Percentiles rank a stretch among this genome's conserved stretches.
These are phyloP conservation scores for Metschnikowia cubensis DNA, from an alignment of 805 yeast species.

Conservation along the genomic window DNA sequence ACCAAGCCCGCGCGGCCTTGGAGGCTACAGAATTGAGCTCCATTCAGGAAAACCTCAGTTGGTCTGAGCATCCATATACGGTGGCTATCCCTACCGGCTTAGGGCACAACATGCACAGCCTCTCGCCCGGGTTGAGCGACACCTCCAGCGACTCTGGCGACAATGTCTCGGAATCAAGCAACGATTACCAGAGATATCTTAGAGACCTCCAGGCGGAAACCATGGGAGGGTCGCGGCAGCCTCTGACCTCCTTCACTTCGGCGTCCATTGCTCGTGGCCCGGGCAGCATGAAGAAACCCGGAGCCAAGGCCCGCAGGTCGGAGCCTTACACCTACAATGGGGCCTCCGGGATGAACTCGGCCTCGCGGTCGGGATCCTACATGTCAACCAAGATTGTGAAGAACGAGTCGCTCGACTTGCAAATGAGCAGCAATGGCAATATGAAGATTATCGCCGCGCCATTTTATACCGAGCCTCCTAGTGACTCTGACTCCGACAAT, in stretches of 20 bases:
- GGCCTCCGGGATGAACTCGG: constrained; percentile 3
- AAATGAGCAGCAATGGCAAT: constrained; percentile 11
- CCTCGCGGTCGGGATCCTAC: constrained; percentile 9
- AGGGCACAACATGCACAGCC: constrained; percentile 5
- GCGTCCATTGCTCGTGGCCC: constrained; percentile 15
- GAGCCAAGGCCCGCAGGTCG: constrained; percentile 5
- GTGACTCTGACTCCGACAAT: constrained; percentile 24
- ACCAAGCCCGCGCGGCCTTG: background rate
- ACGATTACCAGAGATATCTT: constrained; percentile 22
- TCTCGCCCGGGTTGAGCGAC: constrained; percentile 10
- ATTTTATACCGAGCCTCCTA: constrained; percentile 37
- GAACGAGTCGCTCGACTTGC: constrained; percentile 11
- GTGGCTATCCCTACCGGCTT: background rate
- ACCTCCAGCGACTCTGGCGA: constrained; percentile 7
- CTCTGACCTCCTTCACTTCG: constrained; percentile 18
- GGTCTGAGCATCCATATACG: background rate
- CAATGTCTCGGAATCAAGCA: constrained; percentile 1
- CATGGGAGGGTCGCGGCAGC: constrained; percentile 12
- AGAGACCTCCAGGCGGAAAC: constrained; percentile 13
- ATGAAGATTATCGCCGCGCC: constrained; percentile 36
- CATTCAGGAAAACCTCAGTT: background rate
- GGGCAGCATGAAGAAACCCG: constrained; percentile 9
- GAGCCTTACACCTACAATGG: constrained; percentile 3
- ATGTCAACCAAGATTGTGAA: constrained; percentile 11
- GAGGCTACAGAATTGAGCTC: background rate